Evolutionary conservation across 257 asterid genomes (phyloP), one percentile per base, ranked within the genome.

Genomic region (Penstemon newberryi): DNA sequence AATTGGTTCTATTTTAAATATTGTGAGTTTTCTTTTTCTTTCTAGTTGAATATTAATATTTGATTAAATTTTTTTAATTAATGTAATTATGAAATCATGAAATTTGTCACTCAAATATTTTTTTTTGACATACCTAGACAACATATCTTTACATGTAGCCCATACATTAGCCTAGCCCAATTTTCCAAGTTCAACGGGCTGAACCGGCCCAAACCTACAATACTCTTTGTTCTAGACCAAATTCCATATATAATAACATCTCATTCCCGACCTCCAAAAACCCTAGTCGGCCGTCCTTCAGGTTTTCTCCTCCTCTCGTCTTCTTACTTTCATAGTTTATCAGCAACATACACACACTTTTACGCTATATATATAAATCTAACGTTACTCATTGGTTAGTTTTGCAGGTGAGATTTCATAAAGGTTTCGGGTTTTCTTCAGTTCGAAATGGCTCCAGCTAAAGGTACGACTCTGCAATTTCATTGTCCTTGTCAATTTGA

Each of bases 361-460:
- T 40, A 15, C 15, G 18, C 43, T 46, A 6, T 66, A 18, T 66
- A 18, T 47, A 1, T 69, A 15, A 38, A 40, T 59, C 37, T 5
- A 42, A 18, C 45, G 18, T 11, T 39, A 15, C 19, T 49, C 39
- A 25, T 72, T 50, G 3, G 45, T 65, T 68, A 8, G 9, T 18
- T 58, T 58, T 64, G 42, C 80, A 75, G 83, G 80, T 64, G 55
- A 63, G 72, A 41, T n/a, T 55, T 69, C 47, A 53, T 36, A 7
- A 52, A 63, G 50, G 45, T 67, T 60, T 60, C 47, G 56, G 65
- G 49, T 13, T 56, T 70, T 50, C 10, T 60, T 57, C 60, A 7
- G 18, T 50, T 56, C 70, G 64, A 64, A 66, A 80, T 80, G 84
- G 74, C 82, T 56, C 84, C 83, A 13, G 76, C 73, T 59, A 76